Evolutionary conservation across 148 eudicot species (phyloP).

Genomic region (Limonium bicolor): DNA sequence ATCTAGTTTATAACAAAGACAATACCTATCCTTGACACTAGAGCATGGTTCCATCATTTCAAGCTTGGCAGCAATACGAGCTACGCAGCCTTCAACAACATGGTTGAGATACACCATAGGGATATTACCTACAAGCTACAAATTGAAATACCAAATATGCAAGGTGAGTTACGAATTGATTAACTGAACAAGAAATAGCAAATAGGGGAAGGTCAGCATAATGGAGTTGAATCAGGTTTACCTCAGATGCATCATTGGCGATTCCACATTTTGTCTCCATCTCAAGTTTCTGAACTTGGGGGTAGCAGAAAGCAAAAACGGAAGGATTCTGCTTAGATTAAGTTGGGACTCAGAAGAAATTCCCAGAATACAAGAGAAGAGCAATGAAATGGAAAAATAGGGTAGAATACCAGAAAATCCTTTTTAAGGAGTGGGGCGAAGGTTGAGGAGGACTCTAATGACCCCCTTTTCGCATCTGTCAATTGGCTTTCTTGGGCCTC

Average conservation of each 20-base stretch:
- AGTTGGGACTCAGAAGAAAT: too few species aligned
- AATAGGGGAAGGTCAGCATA: background rate
- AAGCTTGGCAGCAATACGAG: slow-evolving; percentile 63
- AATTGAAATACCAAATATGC: background rate
- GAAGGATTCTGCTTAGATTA: too few species aligned
- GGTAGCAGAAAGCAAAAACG: too few species aligned
- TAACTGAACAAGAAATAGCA: background rate
- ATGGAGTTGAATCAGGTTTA: slow-evolving; percentile 5
- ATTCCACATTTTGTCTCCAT: slow-evolving; percentile 17
- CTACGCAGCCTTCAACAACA: slow-evolving; percentile 64
- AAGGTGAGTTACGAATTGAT: background rate
- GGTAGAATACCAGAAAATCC: too few species aligned
- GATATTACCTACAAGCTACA: slow-evolving; percentile 51
- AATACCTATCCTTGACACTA: slow-evolving; percentile 69
- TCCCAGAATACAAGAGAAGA: too few species aligned
- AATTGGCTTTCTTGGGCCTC: too few species aligned
- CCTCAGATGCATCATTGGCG: slow-evolving; percentile 38
- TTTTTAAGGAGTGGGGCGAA: too few species aligned
- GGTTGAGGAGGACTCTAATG: too few species aligned
- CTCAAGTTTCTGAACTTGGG: too few species aligned
- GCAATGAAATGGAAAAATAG: too few species aligned
- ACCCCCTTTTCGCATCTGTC: too few species aligned
- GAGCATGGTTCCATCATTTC: slow-evolving; percentile 87
- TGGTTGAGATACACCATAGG: slow-evolving; percentile 76
- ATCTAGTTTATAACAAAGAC: background rate